Evolutionary conservation across 23 red algal species (phyloP), one percentile per base, ranked within the genome.

Genomic region (Gracilaria vermiculophylla): DNA sequence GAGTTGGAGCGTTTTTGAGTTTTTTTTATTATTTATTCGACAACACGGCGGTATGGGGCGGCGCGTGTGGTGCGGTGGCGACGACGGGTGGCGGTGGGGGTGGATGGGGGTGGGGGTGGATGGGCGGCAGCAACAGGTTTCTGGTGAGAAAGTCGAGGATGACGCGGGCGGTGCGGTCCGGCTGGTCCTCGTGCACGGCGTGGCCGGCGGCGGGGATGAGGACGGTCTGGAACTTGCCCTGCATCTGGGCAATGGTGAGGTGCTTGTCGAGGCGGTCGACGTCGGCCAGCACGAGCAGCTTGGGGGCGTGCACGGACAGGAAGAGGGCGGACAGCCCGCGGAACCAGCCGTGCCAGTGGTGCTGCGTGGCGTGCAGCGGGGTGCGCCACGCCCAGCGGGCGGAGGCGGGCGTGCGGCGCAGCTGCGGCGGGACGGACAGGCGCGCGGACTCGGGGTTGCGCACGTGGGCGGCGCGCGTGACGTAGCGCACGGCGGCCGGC

Each of bases 221-320:
- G 35, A 92, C 70, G 21, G 65, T 93, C 62, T 98, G 95, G 79
- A 98, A 98, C 39, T 89, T 93, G 2, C 97, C 97, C 62, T 99
- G 97, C 97, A 99, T 99, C 78, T 99, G 97, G 19, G 97, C 97
- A 33, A 99, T 95, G 76, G 82, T 99, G 33, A 99, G 87, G 33
- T 94, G 75, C 57, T 86, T 81, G 62, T 99, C 97, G 16, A 99
- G 66, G 23, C 92, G 69, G 72, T 99, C 93, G 19, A 95, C 80
- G 24, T 82, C 92, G 11, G 97, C 92, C 19, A 99, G 91, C 2
- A 99, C 81, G 9, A 99, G 85, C 88, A 99, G 55, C 77, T 99
- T 99, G 28, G 91, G 79, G 7, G 61, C 97, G 16, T 51, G 20
- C 3, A 94, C 80, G 34, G 79, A 78, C 31, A 99, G 71, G 65